A percentile compares a stretch with the other conserved stretches of the same genome.
These are phyloP conservation scores for Blastobotrys arbuscula DNA, from an alignment of 1,139 yeast genomes.

Conservation along the genomic window DNA sequence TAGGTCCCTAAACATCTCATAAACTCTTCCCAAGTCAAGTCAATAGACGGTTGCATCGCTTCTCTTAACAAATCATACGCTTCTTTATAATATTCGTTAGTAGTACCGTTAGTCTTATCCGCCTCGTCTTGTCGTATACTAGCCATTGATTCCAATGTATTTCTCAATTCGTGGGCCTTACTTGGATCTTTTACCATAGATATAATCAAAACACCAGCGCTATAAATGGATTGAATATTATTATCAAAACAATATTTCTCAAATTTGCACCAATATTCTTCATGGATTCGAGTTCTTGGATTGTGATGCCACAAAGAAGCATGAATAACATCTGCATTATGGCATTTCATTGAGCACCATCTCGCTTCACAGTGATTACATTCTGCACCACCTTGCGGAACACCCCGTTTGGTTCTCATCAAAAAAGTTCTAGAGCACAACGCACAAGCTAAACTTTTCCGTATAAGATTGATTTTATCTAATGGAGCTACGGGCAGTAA, in stretches of 20 bases:
- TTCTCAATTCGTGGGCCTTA: constrained; percentile 31
- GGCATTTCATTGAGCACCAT: constrained; percentile 24
- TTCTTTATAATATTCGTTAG: constrained; percentile 51
- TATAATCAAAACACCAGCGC: constrained; percentile 56
- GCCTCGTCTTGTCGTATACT: constrained; percentile 62
- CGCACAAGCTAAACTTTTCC: constrained; percentile 69
- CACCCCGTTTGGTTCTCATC: constrained; percentile 25
- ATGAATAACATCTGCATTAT: constrained; percentile 50
- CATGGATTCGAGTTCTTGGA: constrained; percentile 35
- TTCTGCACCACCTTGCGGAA: constrained; percentile 21
- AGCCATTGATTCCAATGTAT: constrained; percentile 54
- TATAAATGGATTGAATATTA: constrained; percentile 65
- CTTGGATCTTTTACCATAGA: constrained; percentile 43
- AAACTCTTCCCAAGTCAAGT: constrained; percentile 49
- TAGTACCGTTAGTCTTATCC: constrained; percentile 27
- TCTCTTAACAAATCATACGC: constrained; percentile 43
- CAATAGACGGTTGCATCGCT: constrained; percentile 33
- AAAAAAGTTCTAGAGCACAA: constrained; percentile 66
- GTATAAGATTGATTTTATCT: constrained; percentile 58
- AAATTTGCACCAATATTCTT: constrained; percentile 48
- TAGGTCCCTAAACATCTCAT: constrained; percentile 62
- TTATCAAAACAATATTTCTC: constrained; percentile 60
- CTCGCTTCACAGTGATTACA: constrained; percentile 26
- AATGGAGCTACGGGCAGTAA: constrained; percentile 66
- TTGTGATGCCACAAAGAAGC: constrained; percentile 51